A percentile compares a stretch with the other conserved stretches of the same genome.
Evolutionary conservation across 495 filamentous ascomycete species (phyloP).

Genomic region (Oidiodendron maius): DNA sequence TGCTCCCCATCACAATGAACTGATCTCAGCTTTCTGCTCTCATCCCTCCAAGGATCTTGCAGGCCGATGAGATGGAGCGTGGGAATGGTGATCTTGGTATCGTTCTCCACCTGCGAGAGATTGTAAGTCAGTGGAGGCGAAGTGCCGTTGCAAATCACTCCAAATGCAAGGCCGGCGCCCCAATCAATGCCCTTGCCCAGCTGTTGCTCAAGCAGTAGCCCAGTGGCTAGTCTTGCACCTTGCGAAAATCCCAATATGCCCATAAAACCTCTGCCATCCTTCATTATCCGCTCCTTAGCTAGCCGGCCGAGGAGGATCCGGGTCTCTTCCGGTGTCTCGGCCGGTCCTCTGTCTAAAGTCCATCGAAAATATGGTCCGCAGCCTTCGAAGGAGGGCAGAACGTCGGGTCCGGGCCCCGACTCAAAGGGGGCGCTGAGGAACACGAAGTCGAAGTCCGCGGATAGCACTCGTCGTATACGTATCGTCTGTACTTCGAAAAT

Average conservation of each 20-base stretch:
- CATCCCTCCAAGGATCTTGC: constrained; percentile 24
- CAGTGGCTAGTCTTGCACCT: constrained; percentile 23
- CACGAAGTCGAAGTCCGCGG: constrained; percentile 24
- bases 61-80: constrained; percentile 26
- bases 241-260: constrained; percentile 25
- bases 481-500: constrained; percentile 57
- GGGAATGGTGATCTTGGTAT: constrained; percentile 19
- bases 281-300: background rate
- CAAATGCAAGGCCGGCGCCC: constrained; percentile 13
- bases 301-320: background rate
- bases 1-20: constrained; percentile 21
- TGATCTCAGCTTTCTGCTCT: constrained; percentile 17
- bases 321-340: constrained; percentile 6
- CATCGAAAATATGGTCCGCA: constrained; percentile 27
- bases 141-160: constrained; percentile 9
- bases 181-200: background rate
- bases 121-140: constrained; percentile 12
- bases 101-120: constrained; percentile 7
- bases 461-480: constrained; percentile 23
- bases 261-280: constrained; percentile 35
- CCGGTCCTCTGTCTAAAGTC: background rate
- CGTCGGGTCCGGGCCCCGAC: constrained; percentile 26
- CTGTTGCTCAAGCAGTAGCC: constrained; percentile 23
- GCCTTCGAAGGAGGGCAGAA: constrained; percentile 30
- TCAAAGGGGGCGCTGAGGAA: constrained; percentile 28